Percentiles rank a stretch among this genome's conserved stretches.
Evolutionary conservation across 1,139 yeast genomes (phyloP).

Genomic region (Yamadazyma atlantica): DNA sequence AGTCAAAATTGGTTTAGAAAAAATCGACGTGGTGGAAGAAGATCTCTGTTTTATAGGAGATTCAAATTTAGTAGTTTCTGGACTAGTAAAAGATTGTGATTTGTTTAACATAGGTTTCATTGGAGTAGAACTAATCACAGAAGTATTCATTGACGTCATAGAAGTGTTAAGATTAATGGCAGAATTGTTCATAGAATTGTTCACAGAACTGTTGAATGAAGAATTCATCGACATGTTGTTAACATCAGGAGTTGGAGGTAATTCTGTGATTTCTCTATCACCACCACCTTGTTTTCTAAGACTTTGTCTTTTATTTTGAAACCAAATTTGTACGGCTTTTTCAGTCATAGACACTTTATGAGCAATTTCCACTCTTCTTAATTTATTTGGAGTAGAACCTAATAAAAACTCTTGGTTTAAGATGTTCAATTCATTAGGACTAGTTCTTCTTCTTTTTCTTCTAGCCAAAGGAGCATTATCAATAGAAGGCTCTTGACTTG

Average conservation of each 20-base stretch:
- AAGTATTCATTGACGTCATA: conserved; percentile 11
- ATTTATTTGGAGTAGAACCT: conserved; percentile 81
- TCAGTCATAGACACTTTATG: conserved; percentile 85
- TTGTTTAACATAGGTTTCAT: conserved; percentile 23
- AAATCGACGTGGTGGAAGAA: conserved; percentile 15
- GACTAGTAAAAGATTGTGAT: conserved; percentile 26
- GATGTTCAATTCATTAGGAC: conserved; percentile 79
- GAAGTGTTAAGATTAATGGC: conserved; percentile 15
- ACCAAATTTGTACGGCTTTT: conserved; percentile 97
- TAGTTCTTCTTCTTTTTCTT: conserved; percentile 92
- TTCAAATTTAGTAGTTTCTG: conserved; percentile 21
- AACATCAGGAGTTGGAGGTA: conserved; percentile 41
- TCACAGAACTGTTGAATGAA: conserved; percentile 5
- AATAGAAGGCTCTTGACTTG: conserved; percentile 77
- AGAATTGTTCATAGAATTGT: conserved; percentile 10
- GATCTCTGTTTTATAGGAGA: conserved; percentile 26
- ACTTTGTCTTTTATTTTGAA: conserved; percentile 91
- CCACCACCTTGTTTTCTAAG: conserved; percentile 51
- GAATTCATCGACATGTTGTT: conserved; percentile 8
- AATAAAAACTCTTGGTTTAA: conserved; percentile 74
- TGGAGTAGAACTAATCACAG: conserved; percentile 24
- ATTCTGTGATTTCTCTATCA: conserved; percentile 46
- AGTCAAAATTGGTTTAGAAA: conserved; percentile 10
- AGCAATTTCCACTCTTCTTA: conserved; percentile 75
- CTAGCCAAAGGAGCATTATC: conserved; percentile 91